Evolutionary conservation across 257 asterid species (phyloP).

Genomic region (Rauvolfia tetraphylla): DNA sequence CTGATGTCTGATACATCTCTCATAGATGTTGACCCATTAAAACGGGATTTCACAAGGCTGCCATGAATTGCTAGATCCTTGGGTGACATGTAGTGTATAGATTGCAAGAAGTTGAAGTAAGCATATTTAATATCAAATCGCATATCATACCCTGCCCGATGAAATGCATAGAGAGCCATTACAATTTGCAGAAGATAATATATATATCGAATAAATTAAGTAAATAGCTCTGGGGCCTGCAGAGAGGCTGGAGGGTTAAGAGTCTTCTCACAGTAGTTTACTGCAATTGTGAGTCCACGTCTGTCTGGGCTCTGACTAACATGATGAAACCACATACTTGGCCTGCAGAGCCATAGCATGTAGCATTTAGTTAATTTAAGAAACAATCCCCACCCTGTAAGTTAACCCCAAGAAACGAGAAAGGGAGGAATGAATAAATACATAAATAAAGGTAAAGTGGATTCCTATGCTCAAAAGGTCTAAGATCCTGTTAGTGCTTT

Average conservation of each 20-base stretch:
- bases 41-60: slow-evolving; percentile 17
- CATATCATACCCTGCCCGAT: slow-evolving; percentile 90
- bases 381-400: background rate
- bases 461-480: background rate
- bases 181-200: background rate
- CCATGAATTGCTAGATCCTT: slow-evolving; percentile 16
- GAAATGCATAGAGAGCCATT: slow-evolving; percentile 13
- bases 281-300: slow-evolving; percentile 66
- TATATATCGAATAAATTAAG: background rate
- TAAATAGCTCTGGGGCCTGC: background rate
- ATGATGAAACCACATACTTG: slow-evolving; percentile 98
- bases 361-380: background rate
- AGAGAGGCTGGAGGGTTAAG: background rate
- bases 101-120: slow-evolving; percentile 82
- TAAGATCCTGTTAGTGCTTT: too few relatives aligned
- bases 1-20: slow-evolving; percentile 24
- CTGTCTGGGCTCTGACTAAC: slow-evolving; percentile 70
- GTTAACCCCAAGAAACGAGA: background rate
- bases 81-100: slow-evolving; percentile 39
- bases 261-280: slow-evolving; percentile 63
- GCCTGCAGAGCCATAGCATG: slow-evolving; percentile 49
- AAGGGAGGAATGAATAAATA: too few relatives aligned
- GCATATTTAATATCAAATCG: slow-evolving; percentile 83
- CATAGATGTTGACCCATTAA: background rate
- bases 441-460: background rate